Evolutionary conservation across 1,284 basidiomycete genomes (phyloP).

Genomic region (Trichosporon sp.): DNA sequence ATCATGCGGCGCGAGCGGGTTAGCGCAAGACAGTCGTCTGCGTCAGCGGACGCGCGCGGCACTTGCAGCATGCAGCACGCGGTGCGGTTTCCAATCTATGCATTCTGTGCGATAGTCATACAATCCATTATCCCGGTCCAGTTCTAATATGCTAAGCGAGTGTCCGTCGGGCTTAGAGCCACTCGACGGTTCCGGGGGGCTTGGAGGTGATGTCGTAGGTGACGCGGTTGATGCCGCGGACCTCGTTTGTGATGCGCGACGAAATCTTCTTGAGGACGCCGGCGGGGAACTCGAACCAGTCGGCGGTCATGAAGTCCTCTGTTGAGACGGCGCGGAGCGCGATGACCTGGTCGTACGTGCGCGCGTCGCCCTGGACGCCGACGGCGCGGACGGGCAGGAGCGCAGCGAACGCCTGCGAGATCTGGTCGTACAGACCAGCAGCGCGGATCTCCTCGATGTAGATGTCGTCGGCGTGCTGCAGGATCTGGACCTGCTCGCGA

Average conservation of each 20-base stretch:
- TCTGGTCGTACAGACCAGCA: conserved; percentile 87
- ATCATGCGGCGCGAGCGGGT: neutral
- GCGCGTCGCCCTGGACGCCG: conserved; percentile 93
- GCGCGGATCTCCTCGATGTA: conserved; percentile 97
- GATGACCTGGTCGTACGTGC: conserved; percentile 94
- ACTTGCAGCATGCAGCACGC: neutral
- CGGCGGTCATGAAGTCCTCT: conserved; percentile 97
- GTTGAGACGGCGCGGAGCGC: conserved; percentile 85
- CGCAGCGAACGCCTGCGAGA: conserved; percentile 96
- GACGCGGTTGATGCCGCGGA: conserved; percentile 79
- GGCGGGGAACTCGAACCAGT: conserved; percentile 95
- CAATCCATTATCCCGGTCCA: neutral
- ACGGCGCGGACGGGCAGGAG: conserved; percentile 95
- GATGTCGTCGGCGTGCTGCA: conserved; percentile 93
- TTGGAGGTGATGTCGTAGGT: conserved; percentile 97
- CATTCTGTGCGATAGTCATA: neutral
- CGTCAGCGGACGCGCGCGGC: no score
- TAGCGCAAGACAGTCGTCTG: no score
- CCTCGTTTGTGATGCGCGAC: conserved; percentile 95
- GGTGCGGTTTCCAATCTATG: neutral
- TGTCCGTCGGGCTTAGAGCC: conserved; percentile 30
- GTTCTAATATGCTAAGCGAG: neutral
- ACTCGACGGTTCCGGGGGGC: conserved; percentile 69
- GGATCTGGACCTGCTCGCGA: conserved; percentile 82
- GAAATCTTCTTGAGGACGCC: conserved; percentile 87